phyloP scores from a whole-genome alignment of 495 filamentous ascomycete genomes.

The Aspergillus incahuasiensis region DNA sequence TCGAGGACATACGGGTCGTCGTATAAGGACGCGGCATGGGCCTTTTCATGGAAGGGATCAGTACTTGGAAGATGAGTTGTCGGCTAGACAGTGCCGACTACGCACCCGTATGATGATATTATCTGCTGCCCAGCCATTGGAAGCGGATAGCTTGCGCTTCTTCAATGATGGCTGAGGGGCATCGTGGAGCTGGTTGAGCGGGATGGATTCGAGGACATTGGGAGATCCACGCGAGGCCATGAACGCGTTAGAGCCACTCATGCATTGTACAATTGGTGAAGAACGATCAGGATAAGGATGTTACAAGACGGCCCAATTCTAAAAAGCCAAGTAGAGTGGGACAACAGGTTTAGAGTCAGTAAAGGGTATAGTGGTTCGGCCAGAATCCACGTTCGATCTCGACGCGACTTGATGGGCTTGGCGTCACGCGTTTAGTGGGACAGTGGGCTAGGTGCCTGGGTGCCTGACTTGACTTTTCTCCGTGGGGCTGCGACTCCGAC shows the following conservation, averaged over 20 bases:
- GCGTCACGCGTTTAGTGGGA: conserved; percentile 32
- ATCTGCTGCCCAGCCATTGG: conserved; percentile 21
- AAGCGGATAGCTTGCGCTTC: conserved; percentile 31
- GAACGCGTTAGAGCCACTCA: conserved; percentile 17
- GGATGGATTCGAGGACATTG: conserved; percentile 33
- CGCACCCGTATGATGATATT: conserved; percentile 36
- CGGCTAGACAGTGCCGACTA: not conserved
- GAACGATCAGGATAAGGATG: not conserved
- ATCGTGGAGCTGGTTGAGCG: conserved; percentile 32
- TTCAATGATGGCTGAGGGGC: conserved; percentile 25
- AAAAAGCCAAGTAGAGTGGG: not conserved
- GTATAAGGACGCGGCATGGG: conserved; percentile 52
- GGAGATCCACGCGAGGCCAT: conserved; percentile 36
- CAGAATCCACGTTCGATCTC: conserved; percentile 2
- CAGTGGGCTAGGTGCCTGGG: not conserved
- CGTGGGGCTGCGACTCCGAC: too few relatives aligned
- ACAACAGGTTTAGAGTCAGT: not conserved
- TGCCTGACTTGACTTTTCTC: too few relatives aligned
- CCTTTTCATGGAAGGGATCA: conserved; percentile 32
- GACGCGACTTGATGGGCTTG: conserved; percentile 19
- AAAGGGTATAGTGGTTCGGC: not conserved
- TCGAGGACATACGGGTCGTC: conserved; percentile 56
- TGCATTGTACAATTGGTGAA: conserved; percentile 12
- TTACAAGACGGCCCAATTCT: not conserved
- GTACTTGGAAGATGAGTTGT: not conserved